These are phyloP conservation scores for Penicillium polonicum DNA, from an alignment of 2,329 filamentous ascomycete species.

Conservation along the genomic window DNA sequence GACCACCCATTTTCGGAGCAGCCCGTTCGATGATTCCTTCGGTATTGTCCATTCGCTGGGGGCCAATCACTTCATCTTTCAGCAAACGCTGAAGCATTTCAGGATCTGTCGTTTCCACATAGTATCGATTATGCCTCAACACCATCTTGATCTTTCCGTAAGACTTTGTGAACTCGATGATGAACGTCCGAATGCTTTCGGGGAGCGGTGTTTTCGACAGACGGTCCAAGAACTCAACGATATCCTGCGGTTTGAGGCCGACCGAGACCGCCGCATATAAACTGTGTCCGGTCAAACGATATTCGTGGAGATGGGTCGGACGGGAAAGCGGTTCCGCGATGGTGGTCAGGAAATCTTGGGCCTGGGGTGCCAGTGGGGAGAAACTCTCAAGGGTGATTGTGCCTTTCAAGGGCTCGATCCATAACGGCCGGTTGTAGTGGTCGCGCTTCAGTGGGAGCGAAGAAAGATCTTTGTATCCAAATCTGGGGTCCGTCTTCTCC, in stretches of 20 bases:
- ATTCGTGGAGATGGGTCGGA: conserved; percentile 90
- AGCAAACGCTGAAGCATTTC: conserved; percentile 83
- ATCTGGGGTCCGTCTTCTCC: conserved; percentile 54
- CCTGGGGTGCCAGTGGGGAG: conserved; percentile 79
- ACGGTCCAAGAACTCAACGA: conserved; percentile 81
- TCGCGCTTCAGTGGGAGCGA: conserved; percentile 81
- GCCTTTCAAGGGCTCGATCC: conserved; percentile 85
- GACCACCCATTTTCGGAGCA: conserved; percentile 79
- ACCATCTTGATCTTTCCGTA: conserved; percentile 97
- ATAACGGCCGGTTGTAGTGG: conserved; percentile 84
- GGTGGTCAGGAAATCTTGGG: conserved; percentile 92
- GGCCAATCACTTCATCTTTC: conserved; percentile 77
- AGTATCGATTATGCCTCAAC: conserved; percentile 90
- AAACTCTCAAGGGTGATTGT: conserved; percentile 94
- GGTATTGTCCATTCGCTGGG: conserved; percentile 70
- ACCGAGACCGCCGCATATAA: conserved; percentile 94
- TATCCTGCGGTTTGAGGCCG: conserved; percentile 84
- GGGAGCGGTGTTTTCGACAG: conserved; percentile 88
- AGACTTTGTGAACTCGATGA: conserved; percentile 77
- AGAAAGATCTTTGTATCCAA: conserved; percentile 73
- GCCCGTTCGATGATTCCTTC: conserved; percentile 75
- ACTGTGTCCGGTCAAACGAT: conserved; percentile 85
- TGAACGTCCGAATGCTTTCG: conserved; percentile 75
- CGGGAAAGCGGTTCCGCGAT: conserved; percentile 91
- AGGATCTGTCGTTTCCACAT: conserved; percentile 86